These are phyloP conservation scores for Agaricus subrufescens DNA, from an alignment of 768 basidiomycete species.

Conservation along the genomic window DNA sequence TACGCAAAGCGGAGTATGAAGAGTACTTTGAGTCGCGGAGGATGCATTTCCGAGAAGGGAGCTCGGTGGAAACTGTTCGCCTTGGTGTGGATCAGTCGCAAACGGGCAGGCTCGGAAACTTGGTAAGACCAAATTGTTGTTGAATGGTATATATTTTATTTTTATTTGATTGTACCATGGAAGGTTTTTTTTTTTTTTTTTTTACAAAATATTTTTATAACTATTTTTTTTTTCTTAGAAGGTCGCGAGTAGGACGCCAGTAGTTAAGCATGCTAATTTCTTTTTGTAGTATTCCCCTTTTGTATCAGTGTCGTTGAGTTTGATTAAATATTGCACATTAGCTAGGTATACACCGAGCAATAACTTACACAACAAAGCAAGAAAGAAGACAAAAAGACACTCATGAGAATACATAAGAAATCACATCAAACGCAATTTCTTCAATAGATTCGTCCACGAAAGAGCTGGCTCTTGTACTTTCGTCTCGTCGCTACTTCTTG, in stretches of 20 bases:
- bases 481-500: neutral
- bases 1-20: constrained; percentile 62
- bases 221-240: neutral
- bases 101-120: neutral
- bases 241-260: neutral
- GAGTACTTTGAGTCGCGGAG: constrained; percentile 46
- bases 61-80: constrained; percentile 31
- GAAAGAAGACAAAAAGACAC: neutral
- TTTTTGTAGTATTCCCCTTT: no score
- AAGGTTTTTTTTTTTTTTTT: neutral
- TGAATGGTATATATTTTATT: neutral
- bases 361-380: no score
- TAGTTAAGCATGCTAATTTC: neutral
- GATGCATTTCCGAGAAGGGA: constrained; percentile 34
- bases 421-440: neutral
- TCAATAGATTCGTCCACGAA: neutral
- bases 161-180: neutral
- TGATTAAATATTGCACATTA: no score
- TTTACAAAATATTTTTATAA: neutral
- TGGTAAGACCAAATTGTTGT: constrained; percentile 11
- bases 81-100: constrained; percentile 19
- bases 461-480: neutral
- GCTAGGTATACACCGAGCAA: no score
- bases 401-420: neutral
- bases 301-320: no score